Evolutionary conservation across 495 filamentous ascomycete species (phyloP).

Genomic region (Cenococcum geophilum): DNA sequence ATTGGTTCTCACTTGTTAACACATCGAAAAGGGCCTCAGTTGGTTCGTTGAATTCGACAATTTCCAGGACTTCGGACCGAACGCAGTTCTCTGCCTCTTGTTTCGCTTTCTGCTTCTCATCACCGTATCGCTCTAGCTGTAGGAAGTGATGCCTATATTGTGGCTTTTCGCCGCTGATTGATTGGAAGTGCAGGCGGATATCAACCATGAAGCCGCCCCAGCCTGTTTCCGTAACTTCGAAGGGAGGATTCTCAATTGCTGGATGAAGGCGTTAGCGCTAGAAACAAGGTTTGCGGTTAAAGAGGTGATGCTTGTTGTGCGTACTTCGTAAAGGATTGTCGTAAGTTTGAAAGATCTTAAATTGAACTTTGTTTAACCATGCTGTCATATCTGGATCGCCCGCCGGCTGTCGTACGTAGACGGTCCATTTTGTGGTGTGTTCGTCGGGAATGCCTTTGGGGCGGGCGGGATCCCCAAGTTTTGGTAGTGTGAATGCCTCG

Average conservation of each 20-base stretch:
- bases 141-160: conserved; percentile 86
- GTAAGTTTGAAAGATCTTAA: conserved; percentile 95
- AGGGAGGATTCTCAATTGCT: conserved; percentile 65
- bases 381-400: conserved; percentile 77
- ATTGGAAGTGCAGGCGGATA: conserved; percentile 84
- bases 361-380: conserved; percentile 95
- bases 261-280: neutral
- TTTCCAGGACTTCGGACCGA: conserved; percentile 73
- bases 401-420: conserved; percentile 82
- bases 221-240: conserved; percentile 83
- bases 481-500: conserved; percentile 68
- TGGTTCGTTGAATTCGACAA: conserved; percentile 93
- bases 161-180: conserved; percentile 80
- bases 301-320: conserved; percentile 18
- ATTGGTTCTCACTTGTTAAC: conserved; percentile 37
- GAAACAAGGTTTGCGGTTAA: neutral
- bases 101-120: conserved; percentile 63
- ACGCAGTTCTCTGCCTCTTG: conserved; percentile 60
- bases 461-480: conserved; percentile 64
- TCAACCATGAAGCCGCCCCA: conserved; percentile 98
- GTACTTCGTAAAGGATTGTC: conserved; percentile 72
- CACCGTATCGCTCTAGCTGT: conserved; percentile 84
- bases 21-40: conserved; percentile 48
- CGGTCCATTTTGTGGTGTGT: conserved; percentile 93
- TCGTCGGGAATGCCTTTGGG: conserved; percentile 57